Evolutionary conservation across 2,329 filamentous ascomycete species (phyloP).

Genomic region (Gnomoniopsis smithogilvyi): DNA sequence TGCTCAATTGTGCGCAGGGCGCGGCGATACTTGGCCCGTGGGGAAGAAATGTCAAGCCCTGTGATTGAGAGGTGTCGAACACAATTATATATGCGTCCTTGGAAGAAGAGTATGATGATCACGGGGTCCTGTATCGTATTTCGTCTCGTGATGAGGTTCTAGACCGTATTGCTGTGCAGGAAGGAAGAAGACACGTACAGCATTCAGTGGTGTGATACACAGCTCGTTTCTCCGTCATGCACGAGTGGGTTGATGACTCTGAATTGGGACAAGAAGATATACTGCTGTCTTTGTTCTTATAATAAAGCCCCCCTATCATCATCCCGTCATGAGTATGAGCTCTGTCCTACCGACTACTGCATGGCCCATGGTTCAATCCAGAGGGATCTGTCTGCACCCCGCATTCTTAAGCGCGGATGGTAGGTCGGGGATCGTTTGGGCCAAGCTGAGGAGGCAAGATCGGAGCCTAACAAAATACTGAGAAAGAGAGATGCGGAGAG

Average conservation of each 20-base stretch:
- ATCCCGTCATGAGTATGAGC: not conserved
- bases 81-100: not conserved
- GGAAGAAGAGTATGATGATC: not conserved
- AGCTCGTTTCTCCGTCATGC: not conserved
- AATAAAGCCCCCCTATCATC: no score
- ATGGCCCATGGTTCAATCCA: not conserved
- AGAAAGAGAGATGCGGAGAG: no score
- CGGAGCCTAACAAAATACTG: no score
- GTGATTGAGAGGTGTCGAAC: not conserved
- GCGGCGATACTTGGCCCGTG: no score
- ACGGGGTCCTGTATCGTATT: conserved; percentile 2
- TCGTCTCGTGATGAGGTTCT: conserved; percentile 9
- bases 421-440: not conserved
- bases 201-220: conserved; percentile 7
- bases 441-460: no score
- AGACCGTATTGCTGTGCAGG: conserved; percentile 9
- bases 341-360: not conserved
- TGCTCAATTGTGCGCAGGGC: no score
- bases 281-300: no score
- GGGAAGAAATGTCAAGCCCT: not conserved
- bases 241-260: not conserved
- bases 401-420: not conserved
- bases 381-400: not conserved
- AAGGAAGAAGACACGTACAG: conserved; percentile 1
- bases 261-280: not conserved